A percentile compares a stretch with the other conserved stretches of the same genome.
These are phyloP conservation scores for Isatis tinctoria DNA, from an alignment of 345 rosid species.

Conservation along the genomic window DNA sequence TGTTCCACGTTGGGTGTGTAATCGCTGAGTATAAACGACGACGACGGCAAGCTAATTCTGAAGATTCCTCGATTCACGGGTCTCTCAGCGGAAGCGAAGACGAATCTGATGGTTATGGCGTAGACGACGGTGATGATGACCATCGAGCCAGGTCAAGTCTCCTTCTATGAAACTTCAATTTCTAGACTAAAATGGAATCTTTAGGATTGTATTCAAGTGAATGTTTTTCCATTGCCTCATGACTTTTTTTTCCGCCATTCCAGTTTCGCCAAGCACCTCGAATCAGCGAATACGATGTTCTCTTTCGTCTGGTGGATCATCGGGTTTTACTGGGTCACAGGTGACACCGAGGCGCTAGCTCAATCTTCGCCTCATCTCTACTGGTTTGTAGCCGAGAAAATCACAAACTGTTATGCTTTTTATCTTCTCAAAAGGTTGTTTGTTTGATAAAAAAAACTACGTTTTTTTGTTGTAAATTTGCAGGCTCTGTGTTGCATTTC, in stretches of 20 bases:
- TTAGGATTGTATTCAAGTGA: slow-evolving; percentile 5
- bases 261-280: slow-evolving; percentile 36
- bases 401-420: not conserved
- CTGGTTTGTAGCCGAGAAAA: slow-evolving; percentile 47
- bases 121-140: slow-evolving; percentile 33
- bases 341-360: slow-evolving; percentile 43
- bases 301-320: slow-evolving; percentile 86
- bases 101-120: slow-evolving; percentile 37
- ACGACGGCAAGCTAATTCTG: slow-evolving; percentile 35
- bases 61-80: slow-evolving; percentile 11
- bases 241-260: not conserved
- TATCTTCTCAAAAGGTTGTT: not conserved
- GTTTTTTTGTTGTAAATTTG: slow-evolving; percentile 17
- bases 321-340: slow-evolving; percentile 83
- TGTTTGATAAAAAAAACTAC: not conserved
- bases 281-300: slow-evolving; percentile 78
- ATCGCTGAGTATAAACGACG: slow-evolving; percentile 52
- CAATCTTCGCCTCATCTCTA: slow-evolving; percentile 66
- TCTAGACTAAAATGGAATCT: too few species aligned
- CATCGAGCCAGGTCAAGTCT: slow-evolving; percentile 45
- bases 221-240: not conserved
- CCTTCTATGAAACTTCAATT: not conserved
- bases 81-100: slow-evolving; percentile 33
- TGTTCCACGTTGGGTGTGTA: slow-evolving; percentile 64
- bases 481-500: slow-evolving; percentile 87